Evolutionary conservation across 768 basidiomycete genomes (phyloP).

Genomic region (Suillus subaureus): DNA sequence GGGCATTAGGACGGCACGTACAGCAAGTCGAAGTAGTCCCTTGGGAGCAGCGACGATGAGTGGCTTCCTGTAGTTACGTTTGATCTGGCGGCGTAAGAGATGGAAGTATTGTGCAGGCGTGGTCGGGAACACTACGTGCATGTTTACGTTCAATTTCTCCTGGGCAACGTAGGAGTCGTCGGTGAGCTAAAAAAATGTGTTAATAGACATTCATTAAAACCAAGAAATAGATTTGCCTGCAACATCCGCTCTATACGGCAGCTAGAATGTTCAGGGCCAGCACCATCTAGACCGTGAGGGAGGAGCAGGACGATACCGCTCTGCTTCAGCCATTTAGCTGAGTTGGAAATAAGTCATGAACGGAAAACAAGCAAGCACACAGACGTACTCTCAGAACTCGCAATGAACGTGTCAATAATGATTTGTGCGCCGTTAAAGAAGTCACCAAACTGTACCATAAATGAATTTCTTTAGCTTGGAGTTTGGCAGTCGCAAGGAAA

Average conservation of each 20-base stretch:
- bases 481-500: background rate
- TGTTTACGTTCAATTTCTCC: constrained; percentile 61
- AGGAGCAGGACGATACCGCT: constrained; percentile 85
- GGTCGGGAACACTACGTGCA: constrained; percentile 84
- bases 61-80: constrained; percentile 85
- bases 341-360: no score
- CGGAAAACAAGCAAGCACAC: background rate
- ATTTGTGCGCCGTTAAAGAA: constrained; percentile 91
- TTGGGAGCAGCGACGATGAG: constrained; percentile 86
- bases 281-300: constrained; percentile 90
- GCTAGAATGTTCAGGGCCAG: constrained; percentile 93
- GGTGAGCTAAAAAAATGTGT: constrained; percentile 55
- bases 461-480: background rate
- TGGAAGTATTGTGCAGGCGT: constrained; percentile 95
- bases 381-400: constrained; percentile 79
- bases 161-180: constrained; percentile 59
- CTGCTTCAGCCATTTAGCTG: constrained; percentile 93
- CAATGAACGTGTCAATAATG: constrained; percentile 87
- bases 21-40: constrained; percentile 74
- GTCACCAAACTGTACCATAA: constrained; percentile 69
- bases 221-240: constrained; percentile 54
- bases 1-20: constrained; percentile 35
- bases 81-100: constrained; percentile 82
- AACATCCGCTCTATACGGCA: constrained; percentile 87
- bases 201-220: background rate